Evolutionary conservation across 1,139 yeast species (phyloP), one percentile per base, ranked within the genome.

Genomic region (Lodderomyces beijingensis): DNA sequence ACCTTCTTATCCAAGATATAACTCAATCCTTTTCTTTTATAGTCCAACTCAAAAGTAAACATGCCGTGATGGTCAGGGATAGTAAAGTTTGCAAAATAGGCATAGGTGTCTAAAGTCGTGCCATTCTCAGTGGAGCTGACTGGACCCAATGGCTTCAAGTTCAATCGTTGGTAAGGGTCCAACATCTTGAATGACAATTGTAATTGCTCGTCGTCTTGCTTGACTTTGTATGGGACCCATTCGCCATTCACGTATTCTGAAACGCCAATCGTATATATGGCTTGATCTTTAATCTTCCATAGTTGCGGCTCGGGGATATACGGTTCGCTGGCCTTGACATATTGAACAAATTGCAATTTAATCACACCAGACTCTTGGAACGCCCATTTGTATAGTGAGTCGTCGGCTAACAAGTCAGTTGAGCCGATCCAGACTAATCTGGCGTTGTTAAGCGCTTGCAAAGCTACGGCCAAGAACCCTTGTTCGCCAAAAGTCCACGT

Each of bases 61-160:
- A 91, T 84, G 37, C 99, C 99, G 55, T 91, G 95, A 52, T 89
- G 96, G 57, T 91, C 97, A 15, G 98, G 98, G 31, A 88, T 62
- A 35, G 73, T 72, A 59, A 93, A 87, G 39, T 62, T 56, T 27
- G 55, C 62, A 37, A 35, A 56, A 47, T 63, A 68, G 18, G 55
- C 53, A 40, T 42, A 59, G 16, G 62, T 43, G 31, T 71, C 71
- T 17, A 65, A 63, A 10, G 48, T 49, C 28, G 44, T 32, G 21
- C 62, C 52, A 10, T 23, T 14, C 19, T 70, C 68, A 2, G 66
- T 54, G 15, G 60, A 56, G 34, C 62, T 58, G 29, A 49, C 62
- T 10, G 63, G 59, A n/a, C 74, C 74, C 34, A 62, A 55, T 14
- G 72, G 64, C 24, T 53, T 43, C 52, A 83, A 59, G 44, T 71